Evolutionary conservation across 1,139 yeast genomes (phyloP), one percentile per base, ranked within the genome.

Genomic region (Suhomyces anneliseae): DNA sequence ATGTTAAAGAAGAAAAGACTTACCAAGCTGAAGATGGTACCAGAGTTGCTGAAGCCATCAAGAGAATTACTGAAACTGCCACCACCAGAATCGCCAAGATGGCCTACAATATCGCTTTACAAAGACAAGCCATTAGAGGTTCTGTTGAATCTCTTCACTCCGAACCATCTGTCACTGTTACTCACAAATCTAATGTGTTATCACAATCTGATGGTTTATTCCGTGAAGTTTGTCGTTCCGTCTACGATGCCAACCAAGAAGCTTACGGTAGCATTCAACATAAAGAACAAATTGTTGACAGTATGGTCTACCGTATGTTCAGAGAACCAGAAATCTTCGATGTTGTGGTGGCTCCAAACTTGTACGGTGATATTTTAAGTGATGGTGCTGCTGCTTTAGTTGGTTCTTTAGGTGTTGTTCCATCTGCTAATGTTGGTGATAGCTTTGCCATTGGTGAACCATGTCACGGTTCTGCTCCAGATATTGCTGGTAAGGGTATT

Each of bases 361-460:
- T 93, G 67, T 93, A 93, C 69, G 99, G 99, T 67, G 99, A 93
- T 69, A 90, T 93, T 59, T 78, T 95, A 59, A 87, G 96, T 58
- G 99, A 93, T 65, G 99, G 99, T 70, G 99, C 99, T 48, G 99
- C 99, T 60, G 99, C 99, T 27, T 81, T 93, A 52, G 99, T 93
- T 40, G 99, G 99, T 44, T 93, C 99, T 32, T 81, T 93, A 55
- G 99, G 99, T 65, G 96, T 93, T 50, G 98, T 95, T 51, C 99
- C 99, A 60, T 87, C 96, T 48, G 98, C 98, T 55, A 93, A 93
- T 64, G 99, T 93, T 48, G 99, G 99, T 62, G 97, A 90, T 64
- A 74, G 78, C 66, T 93, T 93, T 64, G 97, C 95, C 54, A 90
- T 93, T 66, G 99, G 99, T 68, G 99, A 93, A 73, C 99, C 99